A percentile compares a stretch with the other conserved stretches of the same genome.
phyloP scores from a whole-genome alignment of 2,329 filamentous ascomycete genomes.

The Colletotrichum sp. region DNA sequence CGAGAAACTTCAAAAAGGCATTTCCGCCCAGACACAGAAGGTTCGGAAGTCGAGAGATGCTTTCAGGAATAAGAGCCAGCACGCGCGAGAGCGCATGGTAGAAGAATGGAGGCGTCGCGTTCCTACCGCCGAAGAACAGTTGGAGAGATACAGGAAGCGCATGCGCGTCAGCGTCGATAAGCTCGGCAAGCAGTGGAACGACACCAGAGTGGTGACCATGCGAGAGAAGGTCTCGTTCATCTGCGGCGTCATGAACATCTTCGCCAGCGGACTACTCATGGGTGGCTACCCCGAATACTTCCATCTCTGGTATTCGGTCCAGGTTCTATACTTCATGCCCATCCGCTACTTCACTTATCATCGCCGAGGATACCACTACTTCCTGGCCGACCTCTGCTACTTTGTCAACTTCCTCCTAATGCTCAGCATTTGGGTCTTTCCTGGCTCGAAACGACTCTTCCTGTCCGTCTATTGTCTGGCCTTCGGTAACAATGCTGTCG shows the following conservation, averaged over 20 bases:
- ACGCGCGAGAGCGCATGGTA: conserved; percentile 87
- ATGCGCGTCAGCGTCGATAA: conserved; percentile 92
- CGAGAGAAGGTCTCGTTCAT: conserved; percentile 98
- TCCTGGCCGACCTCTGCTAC: conserved; percentile 96
- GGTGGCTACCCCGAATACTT: conserved; percentile 86
- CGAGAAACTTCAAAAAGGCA: conserved; percentile 85
- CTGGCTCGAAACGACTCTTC: conserved; percentile 87
- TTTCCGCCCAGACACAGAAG: conserved; percentile 84
- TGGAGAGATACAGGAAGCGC: conserved; percentile 86
- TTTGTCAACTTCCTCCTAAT: conserved; percentile 91
- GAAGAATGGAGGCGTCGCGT: conserved; percentile 90
- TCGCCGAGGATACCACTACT: conserved; percentile 93
- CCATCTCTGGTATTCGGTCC: conserved; percentile 89
- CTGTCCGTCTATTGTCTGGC: conserved; percentile 91
- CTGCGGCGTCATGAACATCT: conserved; percentile 94
- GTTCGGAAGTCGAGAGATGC: conserved; percentile 83
- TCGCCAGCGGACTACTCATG: conserved; percentile 93
- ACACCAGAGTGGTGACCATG: conserved; percentile 84
- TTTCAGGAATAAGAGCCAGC: conserved; percentile 75
- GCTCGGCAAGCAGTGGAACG: conserved; percentile 84
- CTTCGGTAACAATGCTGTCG: conserved; percentile 95
- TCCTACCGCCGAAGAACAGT: conserved; percentile 87
- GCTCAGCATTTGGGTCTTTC: conserved; percentile 88
- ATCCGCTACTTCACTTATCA: conserved; percentile 93
- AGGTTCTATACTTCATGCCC: conserved; percentile 95